phyloP scores from a whole-genome alignment of 805 yeast genomes.

The Candida michaelii region DNA sequence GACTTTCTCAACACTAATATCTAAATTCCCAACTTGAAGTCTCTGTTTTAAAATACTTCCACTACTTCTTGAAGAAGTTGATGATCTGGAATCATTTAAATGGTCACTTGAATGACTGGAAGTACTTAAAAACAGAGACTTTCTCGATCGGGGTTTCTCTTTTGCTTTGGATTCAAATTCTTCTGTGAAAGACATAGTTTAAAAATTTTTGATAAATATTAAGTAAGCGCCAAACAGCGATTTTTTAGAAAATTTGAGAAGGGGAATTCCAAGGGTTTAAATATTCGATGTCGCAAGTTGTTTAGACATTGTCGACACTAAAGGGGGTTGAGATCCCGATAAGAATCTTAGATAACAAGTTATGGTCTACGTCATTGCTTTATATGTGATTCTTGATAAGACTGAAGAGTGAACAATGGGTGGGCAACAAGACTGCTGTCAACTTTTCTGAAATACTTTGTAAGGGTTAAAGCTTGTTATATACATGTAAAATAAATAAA shows the following conservation, averaged over 20 bases:
- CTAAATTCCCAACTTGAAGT: conserved; percentile 16
- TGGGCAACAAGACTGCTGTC: too few relatives aligned
- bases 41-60: conserved; percentile 14
- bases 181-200: conserved; percentile 22
- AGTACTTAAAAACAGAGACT: conserved; percentile 30
- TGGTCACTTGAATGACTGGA: conserved; percentile 2
- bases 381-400: too few relatives aligned
- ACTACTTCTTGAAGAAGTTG: conserved; percentile 5
- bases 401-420: too few relatives aligned
- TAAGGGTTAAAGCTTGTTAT: too few relatives aligned
- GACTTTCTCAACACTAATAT: conserved; percentile 20
- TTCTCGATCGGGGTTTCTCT: conserved; percentile 39
- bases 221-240: neutral
- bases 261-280: conserved; percentile 4
- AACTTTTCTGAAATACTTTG: too few relatives aligned
- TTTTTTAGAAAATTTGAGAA: neutral
- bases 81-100: conserved; percentile 5
- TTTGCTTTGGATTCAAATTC: conserved; percentile 31
- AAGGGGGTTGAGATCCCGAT: conserved; percentile 4
- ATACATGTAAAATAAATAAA: too few relatives aligned
- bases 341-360: neutral
- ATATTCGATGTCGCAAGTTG: neutral
- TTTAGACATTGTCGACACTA: conserved; percentile 1
- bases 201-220: neutral
- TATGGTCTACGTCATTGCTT: conserved; percentile 1